Evolutionary conservation across 2,329 filamentous ascomycete genomes (phyloP), one percentile per base, ranked within the genome.

Genomic region (Alternaria alternata): DNA sequence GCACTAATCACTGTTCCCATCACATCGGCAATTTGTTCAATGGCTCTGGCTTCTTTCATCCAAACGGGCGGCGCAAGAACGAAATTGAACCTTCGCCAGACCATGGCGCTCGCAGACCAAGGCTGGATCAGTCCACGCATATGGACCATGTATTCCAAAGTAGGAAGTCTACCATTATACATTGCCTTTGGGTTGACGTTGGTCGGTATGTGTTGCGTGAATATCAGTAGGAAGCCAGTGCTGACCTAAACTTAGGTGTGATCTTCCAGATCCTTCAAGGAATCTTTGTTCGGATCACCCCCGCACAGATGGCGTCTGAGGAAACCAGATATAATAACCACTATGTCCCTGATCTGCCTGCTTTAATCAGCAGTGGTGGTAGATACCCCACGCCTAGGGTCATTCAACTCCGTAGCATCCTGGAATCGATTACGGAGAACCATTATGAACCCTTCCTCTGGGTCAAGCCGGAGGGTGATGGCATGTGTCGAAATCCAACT

Each of bases 21-120:
- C 3, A 51, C 49, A 39, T 49, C 32, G 5, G 51, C 38, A 38
- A 53, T 53, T 7, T 53, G 38, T 7, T 53, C 51, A 8, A 53
- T 53, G 28, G 36, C 51, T 6, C 4, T 53, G 8, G 36, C 26
- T 53, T 24, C 38, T n/a, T 53, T 30, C 8, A 24, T 53, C 7
- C 51, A 53, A 14, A 22, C 26, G 5, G 20, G 38, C 16, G 28
- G 26, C 38, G 28, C 18, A n/a, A 30, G 51, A 22, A 53, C 51
- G 26, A 53, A 41, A 22, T 24, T 43, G 26, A 43, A 53, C 12
- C 51, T 53, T 11, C 51, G 51, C 11, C 38, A 53, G 36, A 43
- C 51, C 5, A 43, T 49, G 51, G 51, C 38, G 26, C 51, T 53
- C 16, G 34, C 51, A 5, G 51, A 53, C 9, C 51, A 53, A 53